phyloP scores from a whole-genome alignment of 768 basidiomycete species.

The Phylloporus scabripes region DNA sequence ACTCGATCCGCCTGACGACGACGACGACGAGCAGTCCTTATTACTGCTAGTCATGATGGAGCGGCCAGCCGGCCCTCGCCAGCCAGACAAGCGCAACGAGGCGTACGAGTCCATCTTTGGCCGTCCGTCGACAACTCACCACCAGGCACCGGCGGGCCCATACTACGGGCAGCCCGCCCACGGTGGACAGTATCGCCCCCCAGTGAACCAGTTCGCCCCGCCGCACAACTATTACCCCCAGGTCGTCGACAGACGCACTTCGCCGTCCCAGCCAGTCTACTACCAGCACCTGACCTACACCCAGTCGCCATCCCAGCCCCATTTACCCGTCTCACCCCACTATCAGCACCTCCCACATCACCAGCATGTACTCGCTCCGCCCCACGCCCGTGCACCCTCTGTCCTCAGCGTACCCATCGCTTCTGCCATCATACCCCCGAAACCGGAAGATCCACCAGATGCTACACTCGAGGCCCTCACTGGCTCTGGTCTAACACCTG shows the following conservation, averaged over 20 bases:
- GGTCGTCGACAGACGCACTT: slow-evolving; percentile 43
- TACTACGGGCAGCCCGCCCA: slow-evolving; percentile 17
- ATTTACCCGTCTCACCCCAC: slow-evolving; percentile 8
- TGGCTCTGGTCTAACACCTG: slow-evolving; percentile 59
- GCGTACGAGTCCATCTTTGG: slow-evolving; percentile 90
- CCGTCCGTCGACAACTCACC: slow-evolving; percentile 57
- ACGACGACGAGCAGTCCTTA: slow-evolving; percentile 4
- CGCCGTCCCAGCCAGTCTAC: slow-evolving; percentile 28
- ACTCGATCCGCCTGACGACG: slow-evolving; percentile 3
- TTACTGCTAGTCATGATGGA: slow-evolving; percentile 35
- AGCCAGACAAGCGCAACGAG: slow-evolving; percentile 66
- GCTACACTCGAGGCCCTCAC: slow-evolving; percentile 39
- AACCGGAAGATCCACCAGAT: slow-evolving; percentile 48
- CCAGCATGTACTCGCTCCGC: slow-evolving; percentile 34
- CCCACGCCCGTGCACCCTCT: slow-evolving; percentile 47
- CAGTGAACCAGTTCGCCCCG: slow-evolving; percentile 31
- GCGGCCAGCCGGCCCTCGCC: slow-evolving; percentile 54
- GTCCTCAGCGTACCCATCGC: slow-evolving; percentile 39
- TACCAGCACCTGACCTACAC: slow-evolving; percentile 28
- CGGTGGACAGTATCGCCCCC: slow-evolving; percentile 17
- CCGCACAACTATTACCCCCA: slow-evolving; percentile 38
- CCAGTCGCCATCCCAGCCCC: slow-evolving; percentile 31
- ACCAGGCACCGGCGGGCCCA: slow-evolving; percentile 26
- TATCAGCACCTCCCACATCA: slow-evolving; percentile 17
- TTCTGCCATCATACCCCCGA: slow-evolving; percentile 41